Percentiles rank a stretch among this genome's conserved stretches.
These are phyloP conservation scores for Alternaria longipes DNA, from an alignment of 2,329 filamentous ascomycete species.

Conservation along the genomic window DNA sequence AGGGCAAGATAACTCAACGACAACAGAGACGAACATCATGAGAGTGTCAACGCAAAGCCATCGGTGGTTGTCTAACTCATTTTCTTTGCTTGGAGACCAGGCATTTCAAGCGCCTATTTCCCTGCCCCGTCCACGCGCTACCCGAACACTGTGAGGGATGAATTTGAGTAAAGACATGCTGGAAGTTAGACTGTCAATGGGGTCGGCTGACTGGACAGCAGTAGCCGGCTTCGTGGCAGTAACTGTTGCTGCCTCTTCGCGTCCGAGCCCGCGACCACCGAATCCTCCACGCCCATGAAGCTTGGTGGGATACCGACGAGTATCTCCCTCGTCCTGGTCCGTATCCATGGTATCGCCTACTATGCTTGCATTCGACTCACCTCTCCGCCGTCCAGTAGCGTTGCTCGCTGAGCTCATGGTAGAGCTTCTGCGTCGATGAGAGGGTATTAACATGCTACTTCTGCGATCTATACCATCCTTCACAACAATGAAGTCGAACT, in stretches of 20 bases:
- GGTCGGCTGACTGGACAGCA: constrained; percentile 52
- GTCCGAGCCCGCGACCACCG: constrained; percentile 27
- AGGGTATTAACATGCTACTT: constrained; percentile 74
- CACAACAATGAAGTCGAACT: constrained; percentile 67
- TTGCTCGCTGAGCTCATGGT: constrained; percentile 29
- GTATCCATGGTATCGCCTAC: constrained; percentile 37
- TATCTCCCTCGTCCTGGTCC: constrained; percentile 21
- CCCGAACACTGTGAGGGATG: constrained; percentile 62
- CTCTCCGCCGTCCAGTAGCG: constrained; percentile 21
- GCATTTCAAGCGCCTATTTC: constrained; percentile 12
- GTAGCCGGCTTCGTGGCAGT: constrained; percentile 10
- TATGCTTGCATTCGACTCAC: constrained; percentile 30
- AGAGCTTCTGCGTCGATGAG: constrained; percentile 46
- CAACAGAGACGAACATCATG: not conserved
- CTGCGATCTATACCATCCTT: constrained; percentile 89
- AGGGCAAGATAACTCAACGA: constrained; percentile 4
- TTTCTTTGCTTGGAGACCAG: not conserved
- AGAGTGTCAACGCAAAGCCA: not conserved
- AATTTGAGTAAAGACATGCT: constrained; percentile 78
- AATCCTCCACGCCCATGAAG: constrained; percentile 46
- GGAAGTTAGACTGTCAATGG: constrained; percentile 70
- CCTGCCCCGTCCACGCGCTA: constrained; percentile 34
- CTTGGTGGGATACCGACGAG: constrained; percentile 29
- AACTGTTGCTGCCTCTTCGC: constrained; percentile 1
- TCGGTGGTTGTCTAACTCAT: not conserved